Evolutionary conservation across 345 rosid genomes (phyloP).

Genomic region (Rhodamnia argentea): DNA sequence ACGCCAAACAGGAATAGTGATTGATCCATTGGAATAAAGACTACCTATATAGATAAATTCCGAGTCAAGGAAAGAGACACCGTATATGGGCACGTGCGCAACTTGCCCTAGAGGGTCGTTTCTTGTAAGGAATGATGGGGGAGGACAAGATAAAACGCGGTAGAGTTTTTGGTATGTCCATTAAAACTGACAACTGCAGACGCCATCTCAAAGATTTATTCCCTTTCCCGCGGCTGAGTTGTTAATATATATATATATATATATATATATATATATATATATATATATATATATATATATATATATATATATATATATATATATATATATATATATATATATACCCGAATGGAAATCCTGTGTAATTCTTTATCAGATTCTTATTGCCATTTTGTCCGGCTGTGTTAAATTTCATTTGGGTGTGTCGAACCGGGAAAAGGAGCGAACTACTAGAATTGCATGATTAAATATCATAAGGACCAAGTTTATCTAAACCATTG

Average conservation of each 20-base stretch:
- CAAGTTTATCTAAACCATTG: too few species aligned
- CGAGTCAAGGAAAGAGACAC: neutral
- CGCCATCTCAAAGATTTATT: neutral
- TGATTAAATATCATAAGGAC: too few species aligned
- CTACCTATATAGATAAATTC: neutral
- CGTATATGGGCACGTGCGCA: neutral
- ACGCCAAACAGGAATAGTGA: neutral
- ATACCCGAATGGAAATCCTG: neutral
- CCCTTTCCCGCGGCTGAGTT: neutral
- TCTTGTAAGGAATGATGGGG: neutral
- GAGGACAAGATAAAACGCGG: neutral
- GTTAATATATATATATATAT: too few species aligned
- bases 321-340: too few species aligned
- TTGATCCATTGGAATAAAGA: neutral
- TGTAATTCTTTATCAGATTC: too few species aligned
- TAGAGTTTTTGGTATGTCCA: neutral
- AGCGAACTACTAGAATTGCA: too few species aligned
- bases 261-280: too few species aligned
- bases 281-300: too few species aligned
- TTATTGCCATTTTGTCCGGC: too few species aligned
- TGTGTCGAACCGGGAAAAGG: too few species aligned
- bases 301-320: too few species aligned
- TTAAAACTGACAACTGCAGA: neutral
- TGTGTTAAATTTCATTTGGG: too few species aligned
- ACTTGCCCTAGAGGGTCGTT: neutral